A percentile compares a stretch with the other conserved stretches of the same genome.
These are phyloP conservation scores for Tanacetum coccineum DNA, from an alignment of 129 eudicot genomes.

Conservation along the genomic window DNA sequence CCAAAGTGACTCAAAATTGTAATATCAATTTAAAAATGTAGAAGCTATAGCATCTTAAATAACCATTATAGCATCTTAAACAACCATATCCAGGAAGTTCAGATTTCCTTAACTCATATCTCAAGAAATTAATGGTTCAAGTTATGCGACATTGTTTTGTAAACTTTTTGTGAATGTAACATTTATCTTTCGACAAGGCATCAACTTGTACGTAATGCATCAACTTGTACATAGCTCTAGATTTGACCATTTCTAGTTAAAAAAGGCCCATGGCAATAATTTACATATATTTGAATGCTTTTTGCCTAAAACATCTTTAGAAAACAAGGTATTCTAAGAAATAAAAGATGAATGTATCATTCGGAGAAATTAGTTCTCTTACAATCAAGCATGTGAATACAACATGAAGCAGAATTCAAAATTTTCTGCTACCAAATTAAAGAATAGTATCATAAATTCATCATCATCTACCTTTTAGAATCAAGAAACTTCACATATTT, in stretches of 20 bases:
- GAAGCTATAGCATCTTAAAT: too few relatives aligned
- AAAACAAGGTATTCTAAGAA: neutral
- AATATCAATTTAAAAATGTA: too few relatives aligned
- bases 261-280: neutral
- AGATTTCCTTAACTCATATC: too few relatives aligned
- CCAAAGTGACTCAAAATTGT: too few relatives aligned
- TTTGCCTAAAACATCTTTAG: neutral
- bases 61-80: too few relatives aligned
- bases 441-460: constrained; percentile 25
- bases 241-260: constrained; percentile 7
- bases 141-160: too few relatives aligned
- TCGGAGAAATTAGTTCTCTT: constrained; percentile 19
- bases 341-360: constrained; percentile 17
- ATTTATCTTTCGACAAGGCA: too few relatives aligned
- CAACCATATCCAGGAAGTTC: too few relatives aligned
- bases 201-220: too few relatives aligned
- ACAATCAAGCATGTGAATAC: constrained; percentile 23
- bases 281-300: constrained; percentile 5
- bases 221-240: too few relatives aligned
- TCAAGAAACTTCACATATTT: constrained; percentile 18
- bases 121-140: too few relatives aligned
- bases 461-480: constrained; percentile 18
- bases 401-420: constrained; percentile 29
- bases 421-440: constrained; percentile 33
- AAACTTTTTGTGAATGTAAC: too few relatives aligned